Evolutionary conservation across 176 grass and related monocot genomes (phyloP).

Genomic region (Saccharum spontaneum): DNA sequence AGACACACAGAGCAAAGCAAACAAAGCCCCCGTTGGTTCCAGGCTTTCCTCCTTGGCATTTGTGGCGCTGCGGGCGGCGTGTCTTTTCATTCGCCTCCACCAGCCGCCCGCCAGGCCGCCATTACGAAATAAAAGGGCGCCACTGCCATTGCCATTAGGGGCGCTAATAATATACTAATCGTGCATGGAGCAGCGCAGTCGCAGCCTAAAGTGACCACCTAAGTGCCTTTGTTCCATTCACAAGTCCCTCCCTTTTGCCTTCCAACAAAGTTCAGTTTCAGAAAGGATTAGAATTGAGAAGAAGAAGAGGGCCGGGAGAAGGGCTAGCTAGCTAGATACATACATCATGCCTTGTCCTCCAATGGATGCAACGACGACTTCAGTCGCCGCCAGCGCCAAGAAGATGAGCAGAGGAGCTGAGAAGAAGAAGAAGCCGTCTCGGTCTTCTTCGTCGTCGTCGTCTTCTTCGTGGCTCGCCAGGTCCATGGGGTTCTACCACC

Average conservation of each 20-base stretch:
- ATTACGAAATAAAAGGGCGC: conserved; percentile 22
- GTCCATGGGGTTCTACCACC: conserved; percentile 4
- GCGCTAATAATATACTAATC: conserved; percentile 31
- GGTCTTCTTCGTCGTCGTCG: background rate
- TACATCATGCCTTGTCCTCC: conserved; percentile 29
- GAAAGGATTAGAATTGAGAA: background rate
- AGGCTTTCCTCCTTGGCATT: conserved; percentile 38
- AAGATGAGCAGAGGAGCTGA: conserved; percentile 19
- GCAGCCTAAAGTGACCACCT: conserved; percentile 37
- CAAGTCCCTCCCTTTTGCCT: background rate
- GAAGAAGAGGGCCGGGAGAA: background rate
- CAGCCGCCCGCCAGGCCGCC: background rate
- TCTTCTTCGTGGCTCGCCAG: conserved; percentile 15
- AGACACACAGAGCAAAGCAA: background rate
- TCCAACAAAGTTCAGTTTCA: conserved; percentile 18
- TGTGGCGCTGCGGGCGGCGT: conserved; percentile 43
- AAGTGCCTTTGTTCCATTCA: background rate
- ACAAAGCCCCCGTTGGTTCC: background rate
- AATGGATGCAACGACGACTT: conserved; percentile 34
- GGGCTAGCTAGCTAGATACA: background rate
- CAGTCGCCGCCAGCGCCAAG: background rate
- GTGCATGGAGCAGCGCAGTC: conserved; percentile 20
- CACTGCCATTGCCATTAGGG: conserved; percentile 15
- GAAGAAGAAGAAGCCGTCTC: background rate
- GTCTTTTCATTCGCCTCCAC: conserved; percentile 51